Conservation (phyloP, 352 stramenopile genomes). For the Pilasporangium apinafurcum region DNA sequence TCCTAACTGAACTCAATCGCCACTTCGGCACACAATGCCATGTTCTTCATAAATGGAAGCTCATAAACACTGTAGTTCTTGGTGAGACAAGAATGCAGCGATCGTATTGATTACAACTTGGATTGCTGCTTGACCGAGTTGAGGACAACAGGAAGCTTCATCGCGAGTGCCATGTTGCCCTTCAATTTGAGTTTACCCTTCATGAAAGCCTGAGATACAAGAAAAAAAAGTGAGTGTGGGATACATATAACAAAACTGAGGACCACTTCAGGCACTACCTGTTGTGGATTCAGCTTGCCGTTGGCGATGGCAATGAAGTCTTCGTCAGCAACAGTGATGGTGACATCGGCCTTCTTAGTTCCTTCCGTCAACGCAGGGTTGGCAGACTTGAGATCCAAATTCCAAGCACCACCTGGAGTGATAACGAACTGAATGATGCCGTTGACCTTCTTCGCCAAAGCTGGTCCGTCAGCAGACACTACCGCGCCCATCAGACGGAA, state of each 20-base stretch:
- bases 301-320: constrained; percentile 79
- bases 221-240: constrained; percentile 4
- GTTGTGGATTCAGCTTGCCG: constrained; percentile 89
- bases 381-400: constrained; percentile 72
- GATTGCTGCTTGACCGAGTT: constrained; percentile 81
- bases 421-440: constrained; percentile 77
- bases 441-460: constrained; percentile 74
- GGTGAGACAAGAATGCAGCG: not conserved
- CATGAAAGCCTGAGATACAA: constrained; percentile 86
- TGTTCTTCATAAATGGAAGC: too few species aligned
- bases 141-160: constrained; percentile 93
- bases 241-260: not conserved
- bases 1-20: too few species aligned
- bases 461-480: constrained; percentile 42
- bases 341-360: constrained; percentile 72
- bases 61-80: too few species aligned
- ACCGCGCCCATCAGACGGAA: constrained; percentile 61
- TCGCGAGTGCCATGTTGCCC: constrained; percentile 93
- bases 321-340: constrained; percentile 62
- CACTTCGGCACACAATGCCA: too few species aligned
- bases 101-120: constrained; percentile 45
- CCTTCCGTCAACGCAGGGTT: constrained; percentile 46
- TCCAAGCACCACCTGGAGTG: constrained; percentile 66
- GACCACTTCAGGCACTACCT: constrained; percentile 10
- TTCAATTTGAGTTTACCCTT: constrained; percentile 95